These are phyloP conservation scores for Colletotrichum sp. DNA, from an alignment of 2,329 filamentous ascomycete genomes.

Conservation along the genomic window DNA sequence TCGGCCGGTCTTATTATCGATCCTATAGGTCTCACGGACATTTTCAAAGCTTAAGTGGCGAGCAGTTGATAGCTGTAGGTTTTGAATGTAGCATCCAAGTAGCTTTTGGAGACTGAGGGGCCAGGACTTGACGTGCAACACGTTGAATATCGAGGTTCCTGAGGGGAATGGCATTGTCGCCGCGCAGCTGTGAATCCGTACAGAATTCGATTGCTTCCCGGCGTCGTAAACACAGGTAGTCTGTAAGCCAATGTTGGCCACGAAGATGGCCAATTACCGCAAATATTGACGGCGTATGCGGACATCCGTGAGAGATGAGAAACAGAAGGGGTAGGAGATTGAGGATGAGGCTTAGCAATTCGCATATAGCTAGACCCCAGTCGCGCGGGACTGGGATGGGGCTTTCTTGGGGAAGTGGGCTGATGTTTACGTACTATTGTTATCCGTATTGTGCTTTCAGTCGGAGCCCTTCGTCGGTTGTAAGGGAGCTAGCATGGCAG, in stretches of 20 bases:
- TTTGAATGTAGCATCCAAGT: not conserved
- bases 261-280: not conserved
- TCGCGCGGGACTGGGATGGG: not conserved
- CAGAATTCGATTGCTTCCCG: not conserved
- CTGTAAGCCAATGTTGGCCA: not conserved
- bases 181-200: not conserved
- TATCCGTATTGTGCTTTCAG: not conserved
- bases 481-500: not conserved
- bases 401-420: conserved; percentile 4
- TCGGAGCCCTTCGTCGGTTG: not conserved
- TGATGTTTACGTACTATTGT: not conserved
- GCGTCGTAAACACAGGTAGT: not conserved
- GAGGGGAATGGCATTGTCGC: not conserved
- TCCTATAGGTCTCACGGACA: conserved; percentile 4
- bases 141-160: not conserved
- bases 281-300: not conserved
- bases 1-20: not conserved
- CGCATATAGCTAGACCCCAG: not conserved
- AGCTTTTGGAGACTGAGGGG: not conserved
- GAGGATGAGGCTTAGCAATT: conserved; percentile 1
- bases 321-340: not conserved
- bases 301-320: not conserved
- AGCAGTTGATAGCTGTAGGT: not conserved
- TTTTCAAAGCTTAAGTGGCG: conserved; percentile 14
- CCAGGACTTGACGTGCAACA: not conserved